Percentiles rank a stretch among this genome's conserved stretches.
Conservation (phyloP, 768 basidiomycete genomes). For the Panaeolus papilionaceus region DNA sequence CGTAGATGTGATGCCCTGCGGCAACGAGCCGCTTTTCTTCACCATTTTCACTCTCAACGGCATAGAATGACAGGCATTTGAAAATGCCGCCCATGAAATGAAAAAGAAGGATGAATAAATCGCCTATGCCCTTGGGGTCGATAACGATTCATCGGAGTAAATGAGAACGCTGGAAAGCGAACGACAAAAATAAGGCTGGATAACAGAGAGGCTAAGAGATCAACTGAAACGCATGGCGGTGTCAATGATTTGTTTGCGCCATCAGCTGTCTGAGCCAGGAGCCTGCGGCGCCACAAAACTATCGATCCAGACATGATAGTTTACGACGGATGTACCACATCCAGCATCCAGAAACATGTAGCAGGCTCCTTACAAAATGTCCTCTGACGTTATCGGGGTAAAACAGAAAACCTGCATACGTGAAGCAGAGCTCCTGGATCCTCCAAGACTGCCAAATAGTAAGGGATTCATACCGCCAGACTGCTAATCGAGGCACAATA, state of each 20-base stretch:
- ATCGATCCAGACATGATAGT: neutral
- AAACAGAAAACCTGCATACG: neutral
- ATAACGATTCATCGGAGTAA: conserved; percentile 2
- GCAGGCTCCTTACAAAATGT: neutral
- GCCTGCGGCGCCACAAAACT: conserved; percentile 12
- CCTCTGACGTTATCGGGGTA: conserved; percentile 8
- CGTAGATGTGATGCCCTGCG: conserved; percentile 6
- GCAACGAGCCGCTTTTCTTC: conserved; percentile 9
- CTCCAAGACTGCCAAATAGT: neutral
- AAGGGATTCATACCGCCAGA: neutral
- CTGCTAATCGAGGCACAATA: neutral
- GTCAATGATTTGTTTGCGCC: neutral
- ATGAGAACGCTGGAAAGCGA: neutral
- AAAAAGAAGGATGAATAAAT: neutral
- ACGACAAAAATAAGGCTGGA: neutral
- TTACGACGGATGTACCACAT: neutral
- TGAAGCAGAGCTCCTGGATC: conserved; percentile 4
- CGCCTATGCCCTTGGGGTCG: neutral
- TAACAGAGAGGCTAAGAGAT: conserved; percentile 1
- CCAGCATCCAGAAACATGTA: conserved; percentile 6
- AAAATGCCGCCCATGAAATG: conserved; percentile 13
- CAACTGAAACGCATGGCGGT: neutral
- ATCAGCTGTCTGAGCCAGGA: conserved; percentile 6
- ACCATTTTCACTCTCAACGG: conserved; percentile 13
- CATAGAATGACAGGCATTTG: conserved; percentile 9